Conservation (phyloP, 805 yeast genomes). For the Ogataea polymorpha region DNA sequence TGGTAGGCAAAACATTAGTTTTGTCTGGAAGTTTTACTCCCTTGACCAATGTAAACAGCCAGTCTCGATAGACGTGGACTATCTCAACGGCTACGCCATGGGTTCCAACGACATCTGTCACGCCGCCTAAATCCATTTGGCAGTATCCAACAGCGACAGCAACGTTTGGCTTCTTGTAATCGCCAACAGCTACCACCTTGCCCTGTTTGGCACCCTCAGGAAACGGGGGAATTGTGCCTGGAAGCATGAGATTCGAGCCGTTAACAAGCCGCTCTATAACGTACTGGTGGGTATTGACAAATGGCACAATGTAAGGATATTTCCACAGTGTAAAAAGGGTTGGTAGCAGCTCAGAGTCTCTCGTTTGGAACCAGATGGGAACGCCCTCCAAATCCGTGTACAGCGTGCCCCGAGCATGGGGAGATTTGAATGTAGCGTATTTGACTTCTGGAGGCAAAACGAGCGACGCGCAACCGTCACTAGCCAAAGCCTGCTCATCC, state of each 20-base stretch:
- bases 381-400: constrained; percentile 60
- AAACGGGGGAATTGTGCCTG: constrained; percentile 65
- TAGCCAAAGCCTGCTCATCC: constrained; percentile 37
- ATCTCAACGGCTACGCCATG: constrained; percentile 78
- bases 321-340: constrained; percentile 73
- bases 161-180: constrained; percentile 55
- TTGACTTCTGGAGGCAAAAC: constrained; percentile 55
- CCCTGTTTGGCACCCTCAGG: constrained; percentile 49
- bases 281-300: constrained; percentile 65
- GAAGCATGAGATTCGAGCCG: constrained; percentile 82
- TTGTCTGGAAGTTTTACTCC: constrained; percentile 41
- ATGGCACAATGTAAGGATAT: constrained; percentile 62
- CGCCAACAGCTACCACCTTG: constrained; percentile 67
- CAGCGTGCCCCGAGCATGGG: constrained; percentile 54
- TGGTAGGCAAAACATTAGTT: neutral
- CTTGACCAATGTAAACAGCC: constrained; percentile 51
- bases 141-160: constrained; percentile 73
- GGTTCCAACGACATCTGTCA: constrained; percentile 51
- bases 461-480: constrained; percentile 34
- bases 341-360: constrained; percentile 59
- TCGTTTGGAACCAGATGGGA: constrained; percentile 70
- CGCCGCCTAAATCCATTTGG: constrained; percentile 42
- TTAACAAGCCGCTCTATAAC: constrained; percentile 67
- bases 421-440: constrained; percentile 58
- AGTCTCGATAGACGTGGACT: constrained; percentile 67